Percentiles rank a stretch among this genome's conserved stretches.
Evolutionary conservation across 106 monocot genomes (phyloP).

Genomic region (Triglochin maritima): DNA sequence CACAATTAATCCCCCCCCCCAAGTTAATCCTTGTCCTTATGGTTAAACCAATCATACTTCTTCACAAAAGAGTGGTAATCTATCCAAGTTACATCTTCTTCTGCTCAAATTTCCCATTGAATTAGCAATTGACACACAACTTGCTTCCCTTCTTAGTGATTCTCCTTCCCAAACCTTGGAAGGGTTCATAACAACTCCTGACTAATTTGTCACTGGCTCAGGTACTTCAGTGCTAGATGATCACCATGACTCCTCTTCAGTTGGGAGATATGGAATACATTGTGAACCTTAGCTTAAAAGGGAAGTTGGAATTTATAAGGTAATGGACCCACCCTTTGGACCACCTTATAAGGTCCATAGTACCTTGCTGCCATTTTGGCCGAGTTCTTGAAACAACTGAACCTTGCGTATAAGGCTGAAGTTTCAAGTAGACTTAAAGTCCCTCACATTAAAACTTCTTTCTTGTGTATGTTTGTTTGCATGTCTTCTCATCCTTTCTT

Average conservation of each 20-base stretch:
- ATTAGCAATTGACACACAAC: too few species aligned
- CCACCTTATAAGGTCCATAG: neutral
- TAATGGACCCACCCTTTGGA: neutral
- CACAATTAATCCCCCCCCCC: too few species aligned
- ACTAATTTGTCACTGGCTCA: too few species aligned
- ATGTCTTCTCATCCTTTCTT: neutral
- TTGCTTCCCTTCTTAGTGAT: too few species aligned
- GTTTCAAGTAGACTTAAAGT: neutral
- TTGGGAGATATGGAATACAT: neutral
- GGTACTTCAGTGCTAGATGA: neutral
- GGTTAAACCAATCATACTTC: too few species aligned
- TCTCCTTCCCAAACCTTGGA: too few species aligned
- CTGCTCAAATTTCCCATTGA: too few species aligned
- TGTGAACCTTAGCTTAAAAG: neutral
- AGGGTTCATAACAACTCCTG: too few species aligned
- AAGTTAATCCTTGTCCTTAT: too few species aligned
- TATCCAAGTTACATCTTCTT: too few species aligned
- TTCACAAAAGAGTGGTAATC: too few species aligned
- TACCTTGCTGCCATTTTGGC: neutral
- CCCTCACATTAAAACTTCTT: neutral
- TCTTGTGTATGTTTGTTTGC: neutral
- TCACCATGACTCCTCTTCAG: neutral
- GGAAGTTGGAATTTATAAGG: neutral
- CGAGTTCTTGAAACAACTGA: neutral
- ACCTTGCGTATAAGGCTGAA: neutral